Evolutionary conservation across 352 stramenopile species (phyloP).

Genomic region (Elongisporangium undulatum): DNA sequence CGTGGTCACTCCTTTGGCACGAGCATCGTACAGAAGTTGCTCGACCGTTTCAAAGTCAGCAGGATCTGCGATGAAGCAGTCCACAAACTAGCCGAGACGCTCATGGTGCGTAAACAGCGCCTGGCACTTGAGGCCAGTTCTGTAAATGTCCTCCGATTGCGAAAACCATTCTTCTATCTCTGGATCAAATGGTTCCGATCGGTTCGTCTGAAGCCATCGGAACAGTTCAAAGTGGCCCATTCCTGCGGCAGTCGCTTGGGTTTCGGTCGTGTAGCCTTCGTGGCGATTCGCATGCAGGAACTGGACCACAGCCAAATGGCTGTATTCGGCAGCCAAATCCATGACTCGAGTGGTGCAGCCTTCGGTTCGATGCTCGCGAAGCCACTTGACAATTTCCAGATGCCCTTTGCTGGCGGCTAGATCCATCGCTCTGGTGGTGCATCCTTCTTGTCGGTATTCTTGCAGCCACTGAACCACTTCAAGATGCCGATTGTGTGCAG

Average conservation of each 20-base stretch:
- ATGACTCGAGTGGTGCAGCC: conserved; percentile 31
- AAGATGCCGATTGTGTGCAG: background rate
- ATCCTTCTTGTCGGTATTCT: conserved; percentile 21
- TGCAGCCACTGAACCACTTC: conserved; percentile 13
- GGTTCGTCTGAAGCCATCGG: too few species aligned
- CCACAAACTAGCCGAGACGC: background rate
- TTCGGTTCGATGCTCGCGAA: conserved; percentile 19
- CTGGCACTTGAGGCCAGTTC: background rate
- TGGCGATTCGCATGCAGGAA: conserved; percentile 22
- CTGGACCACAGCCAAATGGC: conserved; percentile 20
- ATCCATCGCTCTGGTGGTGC: conserved; percentile 23
- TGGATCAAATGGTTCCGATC: too few species aligned
- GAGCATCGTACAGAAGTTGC: too few species aligned
- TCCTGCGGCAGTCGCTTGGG: background rate
- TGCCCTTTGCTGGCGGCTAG: conserved; percentile 20
- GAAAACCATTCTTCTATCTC: too few species aligned
- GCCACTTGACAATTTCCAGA: conserved; percentile 25
- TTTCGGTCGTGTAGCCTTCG: conserved; percentile 21
- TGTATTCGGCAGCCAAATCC: conserved; percentile 22
- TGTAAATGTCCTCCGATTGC: too few species aligned
- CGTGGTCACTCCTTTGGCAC: too few species aligned
- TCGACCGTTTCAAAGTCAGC: background rate
- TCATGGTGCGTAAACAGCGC: background rate
- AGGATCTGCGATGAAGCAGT: background rate
- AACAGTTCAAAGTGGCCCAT: background rate